A percentile compares a stretch with the other conserved stretches of the same genome.
Evolutionary conservation across 1,284 basidiomycete species (phyloP).

Genomic region (Ceraceosorus bombacis): DNA sequence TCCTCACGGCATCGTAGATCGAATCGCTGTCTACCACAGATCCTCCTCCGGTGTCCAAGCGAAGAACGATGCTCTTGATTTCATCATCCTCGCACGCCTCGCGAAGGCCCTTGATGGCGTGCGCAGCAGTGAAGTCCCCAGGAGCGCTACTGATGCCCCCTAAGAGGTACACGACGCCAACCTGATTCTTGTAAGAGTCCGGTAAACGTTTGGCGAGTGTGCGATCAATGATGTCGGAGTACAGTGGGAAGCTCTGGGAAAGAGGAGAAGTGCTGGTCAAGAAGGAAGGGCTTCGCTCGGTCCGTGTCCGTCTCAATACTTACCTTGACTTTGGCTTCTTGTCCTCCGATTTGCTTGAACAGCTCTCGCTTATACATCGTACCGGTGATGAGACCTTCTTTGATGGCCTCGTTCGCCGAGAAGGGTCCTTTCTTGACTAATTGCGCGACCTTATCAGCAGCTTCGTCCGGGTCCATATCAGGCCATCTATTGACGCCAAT

Average conservation of each 20-base stretch:
- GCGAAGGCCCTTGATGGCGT: slow-evolving; percentile 49
- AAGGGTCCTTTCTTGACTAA: slow-evolving; percentile 49
- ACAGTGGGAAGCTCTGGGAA: slow-evolving; percentile 1
- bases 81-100: slow-evolving; percentile 50
- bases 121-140: slow-evolving; percentile 43
- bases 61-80: slow-evolving; percentile 49
- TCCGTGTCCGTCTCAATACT: too few relatives aligned
- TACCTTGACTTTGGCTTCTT: too few relatives aligned
- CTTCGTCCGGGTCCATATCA: slow-evolving; percentile 20
- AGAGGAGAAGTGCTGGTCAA: too few relatives aligned
- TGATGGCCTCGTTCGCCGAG: slow-evolving; percentile 44
- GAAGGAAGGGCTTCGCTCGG: too few relatives aligned
- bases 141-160: slow-evolving; percentile 46
- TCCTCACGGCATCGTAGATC: slow-evolving; percentile 50
- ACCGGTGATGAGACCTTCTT: slow-evolving; percentile 48
- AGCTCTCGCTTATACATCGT: slow-evolving; percentile 39
- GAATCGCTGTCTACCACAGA: slow-evolving; percentile 50
- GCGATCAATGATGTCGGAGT: slow-evolving; percentile 2
- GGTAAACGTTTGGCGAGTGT: slow-evolving; percentile 20
- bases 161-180: slow-evolving; percentile 50
- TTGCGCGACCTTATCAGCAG: slow-evolving; percentile 37
- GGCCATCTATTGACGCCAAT: slow-evolving; percentile 36
- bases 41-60: slow-evolving; percentile 51
- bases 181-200: slow-evolving; percentile 41
- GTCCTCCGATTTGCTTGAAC: slow-evolving; percentile 13